Evolutionary conservation across 2,329 filamentous ascomycete genomes (phyloP).

Genomic region (Harringtonia lauricola): DNA sequence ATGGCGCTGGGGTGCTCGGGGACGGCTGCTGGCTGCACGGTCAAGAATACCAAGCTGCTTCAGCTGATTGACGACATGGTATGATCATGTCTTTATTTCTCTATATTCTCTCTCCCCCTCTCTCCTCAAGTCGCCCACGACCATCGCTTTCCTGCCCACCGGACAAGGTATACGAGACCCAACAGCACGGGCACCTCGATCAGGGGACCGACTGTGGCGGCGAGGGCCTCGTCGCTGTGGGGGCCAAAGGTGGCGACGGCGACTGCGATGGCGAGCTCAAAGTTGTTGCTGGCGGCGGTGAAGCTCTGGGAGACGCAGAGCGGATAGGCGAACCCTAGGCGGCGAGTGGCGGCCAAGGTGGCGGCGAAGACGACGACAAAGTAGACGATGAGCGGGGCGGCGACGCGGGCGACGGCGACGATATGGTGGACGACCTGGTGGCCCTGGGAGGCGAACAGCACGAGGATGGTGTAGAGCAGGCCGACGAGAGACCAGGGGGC

Average conservation of each 20-base stretch:
- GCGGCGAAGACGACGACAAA: constrained; percentile 64
- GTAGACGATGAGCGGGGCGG: constrained; percentile 72
- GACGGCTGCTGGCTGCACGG: no score
- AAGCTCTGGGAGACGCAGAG: constrained; percentile 70
- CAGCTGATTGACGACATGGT: no score
- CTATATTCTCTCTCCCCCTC: no score
- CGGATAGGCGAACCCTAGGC: constrained; percentile 64
- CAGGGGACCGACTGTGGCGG: constrained; percentile 72
- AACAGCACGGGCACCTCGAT: constrained; percentile 80
- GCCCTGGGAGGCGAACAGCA: constrained; percentile 78
- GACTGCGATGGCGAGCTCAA: constrained; percentile 83
- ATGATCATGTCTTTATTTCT: no score
- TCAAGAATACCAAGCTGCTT: no score
- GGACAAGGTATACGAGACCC: constrained; percentile 63
- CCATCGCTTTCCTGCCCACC: no score
- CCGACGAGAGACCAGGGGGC: constrained; percentile 72
- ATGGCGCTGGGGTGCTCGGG: no score
- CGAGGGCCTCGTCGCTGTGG: constrained; percentile 68
- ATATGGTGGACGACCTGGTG: constrained; percentile 69
- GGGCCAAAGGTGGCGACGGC: constrained; percentile 72
- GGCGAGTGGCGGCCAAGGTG: constrained; percentile 51
- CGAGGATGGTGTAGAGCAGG: constrained; percentile 75
- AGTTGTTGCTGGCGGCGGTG: constrained; percentile 86
- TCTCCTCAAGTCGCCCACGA: no score
- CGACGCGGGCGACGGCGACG: constrained; percentile 69